Evolutionary conservation across 2,329 filamentous ascomycete species (phyloP).

Genomic region (Ophiocordyceps unilateralis): DNA sequence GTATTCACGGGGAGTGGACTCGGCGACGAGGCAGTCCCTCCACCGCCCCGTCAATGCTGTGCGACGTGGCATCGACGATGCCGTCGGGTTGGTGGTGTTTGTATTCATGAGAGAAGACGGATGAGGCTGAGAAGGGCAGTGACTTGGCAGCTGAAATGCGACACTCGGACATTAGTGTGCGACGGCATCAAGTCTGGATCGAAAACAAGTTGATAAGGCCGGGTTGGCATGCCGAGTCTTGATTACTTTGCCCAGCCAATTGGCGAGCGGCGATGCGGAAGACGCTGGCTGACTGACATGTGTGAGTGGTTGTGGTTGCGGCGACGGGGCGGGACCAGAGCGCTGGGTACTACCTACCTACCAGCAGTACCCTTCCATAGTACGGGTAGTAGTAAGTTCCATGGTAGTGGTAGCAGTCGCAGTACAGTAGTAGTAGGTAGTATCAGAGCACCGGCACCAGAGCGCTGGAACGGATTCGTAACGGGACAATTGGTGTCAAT

Average conservation of each 20-base stretch:
- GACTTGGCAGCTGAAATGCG: slow-evolving; percentile 2
- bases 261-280: background rate
- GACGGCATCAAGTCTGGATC: background rate
- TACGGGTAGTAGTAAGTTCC: too few relatives aligned
- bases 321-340: background rate
- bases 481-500: too few relatives aligned
- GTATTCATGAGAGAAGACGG: background rate
- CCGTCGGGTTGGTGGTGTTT: background rate
- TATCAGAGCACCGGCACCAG: background rate
- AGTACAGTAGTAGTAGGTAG: too few relatives aligned
- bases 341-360: too few relatives aligned
- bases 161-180: background rate
- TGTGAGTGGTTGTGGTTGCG: background rate
- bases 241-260: background rate
- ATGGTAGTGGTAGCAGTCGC: too few relatives aligned
- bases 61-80: slow-evolving; percentile 1
- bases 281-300: background rate
- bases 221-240: too few relatives aligned
- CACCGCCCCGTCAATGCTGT: too few relatives aligned
- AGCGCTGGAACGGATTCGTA: background rate
- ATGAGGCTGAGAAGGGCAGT: background rate
- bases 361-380: too few relatives aligned
- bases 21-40: too few relatives aligned
- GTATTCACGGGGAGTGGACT: background rate
- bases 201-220: too few relatives aligned